Conservation (phyloP, 768 basidiomycete species). For the Floccularia luteovirens region DNA sequence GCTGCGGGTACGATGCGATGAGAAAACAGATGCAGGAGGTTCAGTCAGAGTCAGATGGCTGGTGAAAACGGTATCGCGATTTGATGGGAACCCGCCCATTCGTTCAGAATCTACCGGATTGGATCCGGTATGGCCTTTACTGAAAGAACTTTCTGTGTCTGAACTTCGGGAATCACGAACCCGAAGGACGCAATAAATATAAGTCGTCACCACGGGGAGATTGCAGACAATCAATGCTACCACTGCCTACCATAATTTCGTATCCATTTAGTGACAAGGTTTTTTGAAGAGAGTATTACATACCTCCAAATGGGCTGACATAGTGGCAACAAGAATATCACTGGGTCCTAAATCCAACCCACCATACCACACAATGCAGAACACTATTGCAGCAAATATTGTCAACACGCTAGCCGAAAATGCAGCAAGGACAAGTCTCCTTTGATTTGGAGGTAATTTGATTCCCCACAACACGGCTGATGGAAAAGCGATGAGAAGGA, state of each 20-base stretch:
- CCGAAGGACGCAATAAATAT: background rate
- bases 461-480: background rate
- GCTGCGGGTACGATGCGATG: too few relatives aligned
- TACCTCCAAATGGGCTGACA: slow-evolving; percentile 1
- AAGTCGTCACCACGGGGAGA: background rate
- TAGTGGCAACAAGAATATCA: background rate
- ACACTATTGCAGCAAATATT: background rate
- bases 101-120: too few relatives aligned
- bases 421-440: background rate
- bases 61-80: too few relatives aligned
- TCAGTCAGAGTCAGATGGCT: too few relatives aligned
- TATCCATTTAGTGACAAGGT: background rate
- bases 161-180: too few relatives aligned
- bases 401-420: slow-evolving; percentile 2
- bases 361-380: background rate
- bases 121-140: too few relatives aligned
- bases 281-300: background rate
- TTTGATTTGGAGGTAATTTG: background rate
- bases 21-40: too few relatives aligned
- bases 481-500: background rate
- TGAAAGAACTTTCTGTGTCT: too few relatives aligned
- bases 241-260: background rate
- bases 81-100: too few relatives aligned
- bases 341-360: background rate
- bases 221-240: slow-evolving; percentile 1